Evolutionary conservation across 1,284 basidiomycete species (phyloP).

Genomic region (Athelia sp.): DNA sequence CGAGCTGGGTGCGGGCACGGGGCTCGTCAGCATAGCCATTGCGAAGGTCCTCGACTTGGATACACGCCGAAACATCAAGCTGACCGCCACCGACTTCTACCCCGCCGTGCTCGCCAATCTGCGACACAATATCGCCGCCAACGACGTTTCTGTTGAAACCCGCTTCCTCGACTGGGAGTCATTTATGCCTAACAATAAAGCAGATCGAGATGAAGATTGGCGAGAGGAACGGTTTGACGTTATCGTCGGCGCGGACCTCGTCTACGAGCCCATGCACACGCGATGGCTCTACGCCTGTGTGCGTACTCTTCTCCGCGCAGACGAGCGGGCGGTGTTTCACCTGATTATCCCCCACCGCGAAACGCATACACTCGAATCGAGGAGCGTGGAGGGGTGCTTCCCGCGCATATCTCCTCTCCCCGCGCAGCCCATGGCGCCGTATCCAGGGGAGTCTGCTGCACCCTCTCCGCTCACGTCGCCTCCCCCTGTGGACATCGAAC

Average conservation of each 20-base stretch:
- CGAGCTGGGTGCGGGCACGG: conserved; percentile 87
- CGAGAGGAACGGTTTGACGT: conserved; percentile 49
- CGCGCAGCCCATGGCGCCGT: conserved; percentile 1
- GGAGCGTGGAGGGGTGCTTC: conserved; percentile 56
- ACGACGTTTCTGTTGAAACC: conserved; percentile 32
- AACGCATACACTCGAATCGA: conserved; percentile 58
- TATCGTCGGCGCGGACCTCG: conserved; percentile 70
- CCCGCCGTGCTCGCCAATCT: conserved; percentile 75
- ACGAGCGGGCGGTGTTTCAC: conserved; percentile 46
- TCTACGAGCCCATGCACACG: conserved; percentile 70
- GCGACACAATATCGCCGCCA: conserved; percentile 56
- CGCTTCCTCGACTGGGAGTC: conserved; percentile 3
- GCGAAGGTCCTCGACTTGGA: conserved; percentile 40
- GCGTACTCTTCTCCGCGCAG: conserved; percentile 39
- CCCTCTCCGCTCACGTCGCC: background rate
- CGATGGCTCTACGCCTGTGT: conserved; percentile 62
- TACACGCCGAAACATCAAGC: conserved; percentile 21
- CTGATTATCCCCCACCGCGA: conserved; percentile 70
- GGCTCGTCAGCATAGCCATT: conserved; percentile 70
- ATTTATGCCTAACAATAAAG: conserved; percentile 20
- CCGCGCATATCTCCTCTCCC: conserved; percentile 14
- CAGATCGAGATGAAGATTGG: no score
- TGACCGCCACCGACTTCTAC: conserved; percentile 80
- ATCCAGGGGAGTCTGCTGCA: background rate
- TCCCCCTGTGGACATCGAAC: conserved; percentile 11